Base-by-base conservation (phyloP, 805 yeast species). In the Starmerella floricola region DNA sequence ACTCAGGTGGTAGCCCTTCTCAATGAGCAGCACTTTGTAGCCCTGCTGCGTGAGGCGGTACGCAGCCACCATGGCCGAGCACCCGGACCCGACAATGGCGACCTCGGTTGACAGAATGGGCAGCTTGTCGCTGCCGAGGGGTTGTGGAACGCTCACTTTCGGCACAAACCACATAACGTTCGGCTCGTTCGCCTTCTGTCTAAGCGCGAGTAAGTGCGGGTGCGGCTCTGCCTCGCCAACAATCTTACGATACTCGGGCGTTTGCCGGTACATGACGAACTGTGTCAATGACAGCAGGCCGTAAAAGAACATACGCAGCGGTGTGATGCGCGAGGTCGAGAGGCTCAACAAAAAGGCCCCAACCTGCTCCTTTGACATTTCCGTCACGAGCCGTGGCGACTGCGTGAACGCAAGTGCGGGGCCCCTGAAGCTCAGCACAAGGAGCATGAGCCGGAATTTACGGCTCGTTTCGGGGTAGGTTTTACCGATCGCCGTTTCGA, bases 1-100 rank as follows among this genome's bases (percentile, higher is more conserved):
- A 23, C 56, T 55, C 38, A 54, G 64, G 47, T 70, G 69, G 44
- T 59, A 58, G 2, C 77, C 78, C 54, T 72, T 72, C 52, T 73
- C 78, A 4, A 73, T 45, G 1, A 73, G 68, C 29, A 73, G 57
- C 19, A 67, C 66, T 23, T 55, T 59, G 51, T 52, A 60, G 12
- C 77, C 77, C 28, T 60, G 61, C 6, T 60, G 55, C 1, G 69
- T 55, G 31, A 73, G 62, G 1, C 69, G 62, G 36, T 65, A 65
- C 4, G 74, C 77, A 0, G 63, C 69, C 0, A 72, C 77, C 6
- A 76, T 74, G 1, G 74, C 73, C 5, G 75, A 72, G 11, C 69
- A 55, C 1, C 78, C 78, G 4, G 74, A 67, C 3, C 78, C 78
- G 31, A 72, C 60, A 30, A 73, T 62, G 11, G 68, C 55, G 3